Base-by-base conservation (phyloP, 106 monocot species). In the Allium sativum region DNA sequence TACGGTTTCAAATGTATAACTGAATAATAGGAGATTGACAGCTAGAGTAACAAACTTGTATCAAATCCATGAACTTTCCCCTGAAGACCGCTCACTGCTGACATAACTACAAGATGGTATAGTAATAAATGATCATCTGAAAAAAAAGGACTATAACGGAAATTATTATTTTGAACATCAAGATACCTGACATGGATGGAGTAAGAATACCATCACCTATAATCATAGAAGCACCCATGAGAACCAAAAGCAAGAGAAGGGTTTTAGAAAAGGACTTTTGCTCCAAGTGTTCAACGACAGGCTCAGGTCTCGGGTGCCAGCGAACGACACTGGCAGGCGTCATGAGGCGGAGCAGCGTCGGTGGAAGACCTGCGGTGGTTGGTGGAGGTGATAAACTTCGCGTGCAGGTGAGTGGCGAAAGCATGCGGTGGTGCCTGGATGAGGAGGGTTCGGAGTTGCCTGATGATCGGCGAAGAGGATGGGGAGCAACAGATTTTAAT, bases 151-250 rank as follows among this genome's bases (percentile, higher is more conserved):
- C 48, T 1, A 17, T 59, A 52, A 42, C 16, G 45, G 51, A 69
- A 13, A n/a, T 22, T 47, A 15, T 21, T 51, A 8, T 1, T 53
- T 22, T 8, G 52, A 22, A 40, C 15, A 53, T 8, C 14, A 17
- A 66, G 41, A 12, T 76, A 88, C 93, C 93, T 52, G 93, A 93
- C 88, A 93, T 88, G 17, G 93, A 74, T 59, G 93, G 93, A 70
- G 93, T 88, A 60, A 93, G 88, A 80, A 93, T 93, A 44, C 93
- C 93, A 75, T 93, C 93, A 9, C 93, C 93, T 65, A 93, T 88
- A 44, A 93, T 63, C 93, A 93, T 88, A 42, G 93, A 88, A 17
- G 93, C 85, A 14, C 93, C 93, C 82, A 82, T 88, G 12, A 93
- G 75, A 53, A 93, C 93, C 75, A 93, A 67, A 54, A 93, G 63